Evolutionary conservation across 2,329 filamentous ascomycete genomes (phyloP), one percentile per base, ranked within the genome.

Genomic region (Thelonectria blattea): DNA sequence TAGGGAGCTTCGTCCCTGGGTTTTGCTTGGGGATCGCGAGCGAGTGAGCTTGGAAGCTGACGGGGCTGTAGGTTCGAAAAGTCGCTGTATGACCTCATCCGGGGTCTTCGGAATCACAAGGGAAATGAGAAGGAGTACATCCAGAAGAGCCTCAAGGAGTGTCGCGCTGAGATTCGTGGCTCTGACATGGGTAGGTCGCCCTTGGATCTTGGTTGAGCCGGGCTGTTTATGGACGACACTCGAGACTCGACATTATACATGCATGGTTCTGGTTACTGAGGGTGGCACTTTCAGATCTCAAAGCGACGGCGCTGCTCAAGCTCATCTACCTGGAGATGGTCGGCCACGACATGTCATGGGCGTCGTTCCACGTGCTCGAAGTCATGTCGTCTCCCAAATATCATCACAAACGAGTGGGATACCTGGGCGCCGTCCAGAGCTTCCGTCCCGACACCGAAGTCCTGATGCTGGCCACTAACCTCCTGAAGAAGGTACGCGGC

Each of bases 271-370:
- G 51, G 41, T 52, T 24, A 56, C 63, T 69, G 56, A 70, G 54
- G 20, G 22, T n/a, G 52, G 14, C 46, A 12, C 54, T 54, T 49
- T 53, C 60, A 92, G 93, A 98, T 80, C 85, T 97, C 78, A 99
- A 99, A 83, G 93, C 95, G 18, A 98, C 93, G 34, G 95, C 95
- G 47, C 84, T 99, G 55, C 82, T 99, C 72, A 99, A 99, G 81
- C 85, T 99, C 70, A 90, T 97, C 54, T 99, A 99, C 76, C 87
- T 99, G 67, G 95, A 99, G 76, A 99, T 99, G 95, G 93, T 98
- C 69, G 95, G 95, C 14, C 91, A 98, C 75, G 95, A 98, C 78
- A 99, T 99, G 95, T 97, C 94, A 3, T 99, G 95, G 95, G 95
- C 95, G 4, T 93, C 93, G 12, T 99, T 99, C 79, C 92, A 99